Evolutionary conservation across 2,329 filamentous ascomycete species (phyloP), one percentile per base, ranked within the genome.

Genomic region (Coniochaeta sp.): DNA sequence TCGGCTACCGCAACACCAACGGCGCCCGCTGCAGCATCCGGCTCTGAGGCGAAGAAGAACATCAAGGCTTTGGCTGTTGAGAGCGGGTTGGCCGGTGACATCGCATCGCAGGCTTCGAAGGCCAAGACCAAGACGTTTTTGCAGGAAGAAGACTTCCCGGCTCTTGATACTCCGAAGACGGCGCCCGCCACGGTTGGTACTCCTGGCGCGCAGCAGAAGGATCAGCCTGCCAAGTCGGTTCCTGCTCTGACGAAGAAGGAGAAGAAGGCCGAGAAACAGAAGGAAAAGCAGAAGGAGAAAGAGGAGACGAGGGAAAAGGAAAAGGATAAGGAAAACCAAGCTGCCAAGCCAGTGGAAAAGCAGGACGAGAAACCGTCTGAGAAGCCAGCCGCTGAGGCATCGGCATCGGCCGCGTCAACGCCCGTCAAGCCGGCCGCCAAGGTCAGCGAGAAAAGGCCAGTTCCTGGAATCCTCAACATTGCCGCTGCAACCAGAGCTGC

Each of bases 81-180:
- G 47, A 75, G 67, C 47, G 73, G 74, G 0, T 58, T 76, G 22
- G 73, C 76, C 5, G 76, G 74, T 58, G 70, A 75, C 26, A 72
- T 73, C 30, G 67, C 70, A 1, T 60, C 70, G 1, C 68, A 49
- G 16, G 28, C 47, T 32, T 49, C 47, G 70, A 57, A 69, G 16
- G 65, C 61, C 13, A 67, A 70, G 56, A 57, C 63, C 3, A 67
- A 67, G 52, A 68, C 69, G 56, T 54, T 76, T 27, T 64, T 83
- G 42, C 75, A 82, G 53, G 78, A 83, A 22, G 81, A 85, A 58
- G 82, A 86, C 57, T 86, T 85, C 58, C 83, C 83, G 10, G 76
- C 80, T 3, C 67, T 85, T 6, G 72, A 78, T 54, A 69, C 76
- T 9, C 66, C 71, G 20, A 76, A 72, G 54, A 53, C 62, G 8